These are phyloP conservation scores for Lactarius hengduanensis DNA, from an alignment of 768 basidiomycete species.

Conservation along the genomic window DNA sequence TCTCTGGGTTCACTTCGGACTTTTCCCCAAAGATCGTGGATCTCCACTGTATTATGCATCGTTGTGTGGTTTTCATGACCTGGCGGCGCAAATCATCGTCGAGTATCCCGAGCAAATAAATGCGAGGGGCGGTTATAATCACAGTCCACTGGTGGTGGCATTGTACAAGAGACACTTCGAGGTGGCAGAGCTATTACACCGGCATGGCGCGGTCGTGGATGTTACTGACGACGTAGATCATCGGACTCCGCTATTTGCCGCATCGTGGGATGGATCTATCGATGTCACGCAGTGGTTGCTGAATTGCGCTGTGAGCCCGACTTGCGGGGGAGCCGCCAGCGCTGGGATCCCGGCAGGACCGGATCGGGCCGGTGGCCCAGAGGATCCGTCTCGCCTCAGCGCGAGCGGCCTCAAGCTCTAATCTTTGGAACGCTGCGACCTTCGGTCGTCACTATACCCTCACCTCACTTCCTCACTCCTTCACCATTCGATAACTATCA, in stretches of 20 bases:
- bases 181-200: neutral
- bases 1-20: rapidly evolving
- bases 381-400: no score
- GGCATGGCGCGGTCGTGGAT: neutral
- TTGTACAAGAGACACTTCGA: neutral
- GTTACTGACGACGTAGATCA: rapidly evolving
- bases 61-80: neutral
- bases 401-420: no score
- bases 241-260: neutral
- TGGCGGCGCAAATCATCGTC: neutral
- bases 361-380: no score
- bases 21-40: no score
- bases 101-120: neutral
- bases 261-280: neutral
- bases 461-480: no score
- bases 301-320: no score
- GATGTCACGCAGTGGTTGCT: neutral
- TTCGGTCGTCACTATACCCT: no score
- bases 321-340: no score
- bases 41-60: neutral
- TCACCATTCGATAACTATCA: no score
- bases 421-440: no score
- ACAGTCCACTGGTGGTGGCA: neutral
- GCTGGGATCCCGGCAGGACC: no score
- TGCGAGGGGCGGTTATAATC: neutral